phyloP scores from a whole-genome alignment of 805 yeast genomes.

The Candida tallmaniae region DNA sequence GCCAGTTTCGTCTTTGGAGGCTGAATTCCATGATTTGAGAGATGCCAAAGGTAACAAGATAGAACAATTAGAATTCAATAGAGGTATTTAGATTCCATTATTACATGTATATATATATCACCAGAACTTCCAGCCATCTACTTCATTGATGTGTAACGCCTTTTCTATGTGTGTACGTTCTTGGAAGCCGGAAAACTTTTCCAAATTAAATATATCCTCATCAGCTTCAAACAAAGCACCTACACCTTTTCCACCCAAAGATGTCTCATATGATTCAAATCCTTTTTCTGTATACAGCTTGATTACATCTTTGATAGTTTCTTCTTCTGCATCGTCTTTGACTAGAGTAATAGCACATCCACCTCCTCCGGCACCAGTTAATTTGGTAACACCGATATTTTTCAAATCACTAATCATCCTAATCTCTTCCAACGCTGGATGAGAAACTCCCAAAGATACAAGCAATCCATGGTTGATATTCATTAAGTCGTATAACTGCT shows the following conservation, averaged over 20 bases:
- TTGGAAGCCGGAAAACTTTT: constrained; percentile 33
- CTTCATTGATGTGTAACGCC: constrained; percentile 39
- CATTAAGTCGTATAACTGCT: constrained; percentile 54
- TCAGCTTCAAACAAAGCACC: constrained; percentile 39
- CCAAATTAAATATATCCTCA: constrained; percentile 20
- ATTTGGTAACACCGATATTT: constrained; percentile 78
- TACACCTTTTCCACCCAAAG: constrained; percentile 87
- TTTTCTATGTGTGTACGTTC: constrained; percentile 46
- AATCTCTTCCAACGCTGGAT: constrained; percentile 80
- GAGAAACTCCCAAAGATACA: constrained; percentile 85
- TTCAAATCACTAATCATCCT: constrained; percentile 60
- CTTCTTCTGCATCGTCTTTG: constrained; percentile 37
- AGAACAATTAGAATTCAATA: constrained; percentile 72
- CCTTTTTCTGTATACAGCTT: constrained; percentile 41
- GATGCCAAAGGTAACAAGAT: constrained; percentile 58
- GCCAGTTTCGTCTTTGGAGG: constrained; percentile 57
- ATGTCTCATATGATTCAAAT: constrained; percentile 72
- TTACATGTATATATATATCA: constrained; percentile 18
- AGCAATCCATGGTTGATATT: constrained; percentile 84
- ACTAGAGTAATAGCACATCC: constrained; percentile 94
- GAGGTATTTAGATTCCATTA: constrained; percentile 65
- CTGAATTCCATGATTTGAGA: constrained; percentile 54
- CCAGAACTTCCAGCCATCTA: constrained; percentile 60
- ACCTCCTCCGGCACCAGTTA: constrained; percentile 99
- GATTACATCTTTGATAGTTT: constrained; percentile 32